phyloP scores from a whole-genome alignment of 176 grass and related monocot species.

The sorghum (Sorghum bicolor) region Sorghum_bicolor_NCBIv3 NC_012879.2:55672501-55673000 shows the following conservation, averaged over 20 bases:
- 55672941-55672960: slow-evolving; percentile 58
- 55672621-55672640: slow-evolving; percentile 41
- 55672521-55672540: not conserved
- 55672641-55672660: slow-evolving; percentile 32
- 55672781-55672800: slow-evolving; percentile 89
- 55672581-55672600: not conserved
- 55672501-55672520: not conserved
- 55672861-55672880: not conserved
- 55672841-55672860: slow-evolving; percentile 15
- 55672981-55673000: slow-evolving; percentile 56
- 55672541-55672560: not conserved
- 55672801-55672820: slow-evolving; percentile 94
- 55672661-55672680: slow-evolving; percentile 23
- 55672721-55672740: slow-evolving; percentile 83
- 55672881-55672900: slow-evolving; percentile 22
- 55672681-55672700: slow-evolving; percentile 24
- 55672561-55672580: not conserved
- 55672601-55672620: not conserved
- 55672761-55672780: slow-evolving; percentile 83
- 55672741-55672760: slow-evolving; percentile 79
- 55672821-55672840: slow-evolving; percentile 72
- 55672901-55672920: slow-evolving; percentile 1
- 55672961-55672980: slow-evolving; percentile 80
- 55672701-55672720: slow-evolving; percentile 41
- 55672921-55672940: not conserved